Evolutionary conservation across 2,329 filamentous ascomycete species (phyloP).

Genomic region (Epichloe gansuensis): DNA sequence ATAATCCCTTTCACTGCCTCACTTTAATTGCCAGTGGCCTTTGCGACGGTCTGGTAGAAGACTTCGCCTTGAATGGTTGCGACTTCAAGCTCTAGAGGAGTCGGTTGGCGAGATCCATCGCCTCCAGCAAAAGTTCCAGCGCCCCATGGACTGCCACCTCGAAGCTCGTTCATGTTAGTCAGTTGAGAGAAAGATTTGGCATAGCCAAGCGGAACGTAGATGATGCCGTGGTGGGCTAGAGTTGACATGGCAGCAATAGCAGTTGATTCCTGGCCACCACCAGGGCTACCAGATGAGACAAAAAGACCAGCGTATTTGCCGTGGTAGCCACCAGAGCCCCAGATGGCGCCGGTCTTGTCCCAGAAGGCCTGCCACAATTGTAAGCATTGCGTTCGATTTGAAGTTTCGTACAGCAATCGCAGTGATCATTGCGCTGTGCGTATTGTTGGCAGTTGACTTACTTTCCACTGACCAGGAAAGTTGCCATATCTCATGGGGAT

Average conservation of each 20-base stretch:
- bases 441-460: slow-evolving; percentile 6
- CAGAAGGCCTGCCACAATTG: slow-evolving; percentile 46
- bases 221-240: slow-evolving; percentile 82
- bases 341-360: slow-evolving; percentile 81
- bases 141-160: slow-evolving; percentile 84
- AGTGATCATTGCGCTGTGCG: not conserved
- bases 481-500: slow-evolving; percentile 95
- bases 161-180: slow-evolving; percentile 61
- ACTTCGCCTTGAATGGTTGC: slow-evolving; percentile 71
- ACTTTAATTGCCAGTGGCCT: slow-evolving; percentile 70
- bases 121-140: slow-evolving; percentile 73
- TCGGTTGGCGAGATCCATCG: slow-evolving; percentile 77
- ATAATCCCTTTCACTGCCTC: slow-evolving; percentile 25
- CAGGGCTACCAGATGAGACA: slow-evolving; percentile 69
- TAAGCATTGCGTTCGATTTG: not conserved
- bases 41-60: slow-evolving; percentile 68
- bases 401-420: too few species aligned
- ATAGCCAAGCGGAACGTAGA: slow-evolving; percentile 93
- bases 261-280: slow-evolving; percentile 90
- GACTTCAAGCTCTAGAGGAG: slow-evolving; percentile 60
- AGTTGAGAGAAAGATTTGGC: slow-evolving; percentile 61
- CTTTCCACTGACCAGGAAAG: slow-evolving; percentile 93
- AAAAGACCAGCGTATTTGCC: slow-evolving; percentile 91
- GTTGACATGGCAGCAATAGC: slow-evolving; percentile 72
- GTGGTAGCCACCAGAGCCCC: slow-evolving; percentile 61